Percentiles rank a stretch among this genome's conserved stretches.
These are phyloP conservation scores for Gliomastix tumulicola DNA, from an alignment of 2,329 filamentous ascomycete genomes.

Conservation along the genomic window DNA sequence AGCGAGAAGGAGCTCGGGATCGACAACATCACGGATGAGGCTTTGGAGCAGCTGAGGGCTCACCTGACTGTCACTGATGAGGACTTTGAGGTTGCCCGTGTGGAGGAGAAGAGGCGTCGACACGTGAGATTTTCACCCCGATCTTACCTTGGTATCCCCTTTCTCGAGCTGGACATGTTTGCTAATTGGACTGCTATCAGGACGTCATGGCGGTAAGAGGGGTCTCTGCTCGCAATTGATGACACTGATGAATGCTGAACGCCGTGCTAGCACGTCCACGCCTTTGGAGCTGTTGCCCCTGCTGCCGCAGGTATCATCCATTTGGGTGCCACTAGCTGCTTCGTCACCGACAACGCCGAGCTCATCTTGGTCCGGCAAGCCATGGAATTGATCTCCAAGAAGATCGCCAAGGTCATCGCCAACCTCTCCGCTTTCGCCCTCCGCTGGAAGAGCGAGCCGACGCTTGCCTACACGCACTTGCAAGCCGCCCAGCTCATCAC, in stretches of 20 bases:
- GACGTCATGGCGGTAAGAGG: conserved; percentile 52
- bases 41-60: conserved; percentile 69
- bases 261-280: conserved; percentile 54
- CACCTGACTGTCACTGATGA: conserved; percentile 69
- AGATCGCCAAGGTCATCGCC: conserved; percentile 70
- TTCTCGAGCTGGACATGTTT: too few relatives aligned
- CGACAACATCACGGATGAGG: conserved; percentile 61
- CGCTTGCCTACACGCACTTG: conserved; percentile 70
- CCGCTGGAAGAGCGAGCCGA: conserved; percentile 63
- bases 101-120: conserved; percentile 68
- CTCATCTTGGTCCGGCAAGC: conserved; percentile 60
- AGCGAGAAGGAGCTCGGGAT: conserved; percentile 75
- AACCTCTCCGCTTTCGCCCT: conserved; percentile 68
- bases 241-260: conserved; percentile 13
- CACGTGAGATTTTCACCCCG: conserved; percentile 30
- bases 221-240: neutral
- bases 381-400: conserved; percentile 68
- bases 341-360: conserved; percentile 69
- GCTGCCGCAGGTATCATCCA: conserved; percentile 81
- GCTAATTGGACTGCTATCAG: conserved; percentile 8
- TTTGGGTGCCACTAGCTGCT: conserved; percentile 49
- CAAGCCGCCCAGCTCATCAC: conserved; percentile 49
- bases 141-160: neutral
- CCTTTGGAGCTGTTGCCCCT: conserved; percentile 66
- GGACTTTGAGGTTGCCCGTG: conserved; percentile 66